Evolutionary conservation across 257 asterid species (phyloP), one percentile per base, ranked within the genome.

Genomic region (Datura wrightii): DNA sequence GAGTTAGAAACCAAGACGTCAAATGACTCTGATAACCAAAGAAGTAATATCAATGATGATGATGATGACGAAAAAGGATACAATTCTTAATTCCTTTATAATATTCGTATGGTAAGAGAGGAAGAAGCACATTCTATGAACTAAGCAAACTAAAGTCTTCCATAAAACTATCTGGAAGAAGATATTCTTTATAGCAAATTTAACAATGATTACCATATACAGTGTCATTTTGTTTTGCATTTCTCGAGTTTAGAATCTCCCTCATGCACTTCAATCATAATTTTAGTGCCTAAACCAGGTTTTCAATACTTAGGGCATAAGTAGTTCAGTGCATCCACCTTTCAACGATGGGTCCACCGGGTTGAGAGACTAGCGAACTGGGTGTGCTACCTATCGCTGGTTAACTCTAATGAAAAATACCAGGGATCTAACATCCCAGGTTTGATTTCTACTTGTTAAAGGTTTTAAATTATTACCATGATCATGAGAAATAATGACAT

Each of bases 91-190:
- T 52, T 78, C 13, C 62, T 31, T 76, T 46, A 31, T 50, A 76
- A 76, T 34, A 76, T 3, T 76, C 8, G 18, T 24, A 78, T 7
- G 24, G 46, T 50, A 50, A 50, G 59, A 50, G 46, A 78, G 44
- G 63, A 78, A 78, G 41, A 52, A 14, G 14, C 63, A 78, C 34
- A 78, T 78, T 50, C 46, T 78, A 78, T 52, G 82, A 52, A 14
- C 15, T 31, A 78, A 50, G 82, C 31, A 52, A 78, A 78, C 19
- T 8, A 53, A 15, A 2, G 52, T 78, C 14, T 52, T 31, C 82
- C 63, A 52, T 34, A 14, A 3, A 78, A 78, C 63, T 31, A 52
- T 78, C 63, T 8, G 15, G 24, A 78, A 74, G 19, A 53, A 46
- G 59, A 48, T 19, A 19, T 2, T 42, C 13, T 24, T 74, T 24